Base-by-base conservation (phyloP, 352 stramenopile genomes). In the Phytophthora multivora region DNA sequence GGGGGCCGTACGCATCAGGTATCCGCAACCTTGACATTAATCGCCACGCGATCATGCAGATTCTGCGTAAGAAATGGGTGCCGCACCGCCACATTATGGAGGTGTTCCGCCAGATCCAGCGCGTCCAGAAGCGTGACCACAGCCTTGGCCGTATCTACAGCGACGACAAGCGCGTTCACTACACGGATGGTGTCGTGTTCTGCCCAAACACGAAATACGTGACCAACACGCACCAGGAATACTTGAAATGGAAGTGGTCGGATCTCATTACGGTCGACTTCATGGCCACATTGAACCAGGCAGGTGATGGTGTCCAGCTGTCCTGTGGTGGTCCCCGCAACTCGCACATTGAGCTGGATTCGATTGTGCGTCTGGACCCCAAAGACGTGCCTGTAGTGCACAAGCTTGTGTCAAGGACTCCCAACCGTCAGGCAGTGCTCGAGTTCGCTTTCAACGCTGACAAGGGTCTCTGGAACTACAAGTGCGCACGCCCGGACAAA, bases 211-310 rank as follows among this genome's bases (percentile, higher is more conserved):
- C 88, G 30, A 88, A 84, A 57, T 95, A 95, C 60, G 69, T 92
- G 48, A 71, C 77, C 19, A 92, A 92, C 72, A 93, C 86, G 33
- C 80, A 95, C 77, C 86, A 88, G 60, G 86, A 95, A 51, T 95
- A 95, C 56, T 73, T 97, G 52, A 97, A 97, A 74, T 97, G 90
- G 90, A 97, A 97, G 68, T 97, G 88, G 88, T 80, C 82, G 33
- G 90, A 97, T 67, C 68, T 96, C 48, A 96, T 96, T 61, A 96
- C 88, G 16, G 78, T 97, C 26, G 90, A 97, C 61, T 93, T 97
- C 51, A 51, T 91, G 53, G 81, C 78, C 46, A 68, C 74, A 15
- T 52, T 91, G 35, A 75, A 82, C 33, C 81, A 87, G 46, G 48
- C 66, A 42, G 72, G 74, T 18, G 85, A 91, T 57, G 48, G 51